Base-by-base conservation (phyloP, 1,284 basidiomycete species). In the Ustilago sp. region DNA sequence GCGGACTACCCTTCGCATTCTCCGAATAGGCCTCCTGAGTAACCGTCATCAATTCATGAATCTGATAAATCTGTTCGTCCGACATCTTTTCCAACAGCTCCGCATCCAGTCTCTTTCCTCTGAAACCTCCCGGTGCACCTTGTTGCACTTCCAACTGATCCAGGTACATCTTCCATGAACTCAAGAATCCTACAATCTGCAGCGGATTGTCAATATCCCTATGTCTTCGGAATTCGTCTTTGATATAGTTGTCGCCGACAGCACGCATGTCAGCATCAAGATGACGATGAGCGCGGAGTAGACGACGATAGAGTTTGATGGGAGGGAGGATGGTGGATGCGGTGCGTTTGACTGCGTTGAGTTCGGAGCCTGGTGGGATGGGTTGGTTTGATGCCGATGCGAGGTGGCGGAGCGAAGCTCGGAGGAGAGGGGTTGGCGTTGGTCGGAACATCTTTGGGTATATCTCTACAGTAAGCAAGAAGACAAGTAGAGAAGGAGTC, bases 21-120 rank as follows among this genome's bases (percentile, higher is more conserved):
- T 76, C 66, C 12, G 83, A 82, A 43, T 82, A 85, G 1, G 77
- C 71, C 54, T 82, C 79, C n/a, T 71, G 59, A 0, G 83, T 76
- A 0, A 80, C 82, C 1, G 68, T 74, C 77, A 84, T 83, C 35
- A 86, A 63, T 57, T 86, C 85, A 63, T 85, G 83, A 28, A 86
- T 74, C 70, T 86, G 85, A 41, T 84, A 82, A n/a, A 86, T 78
- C 79, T 86, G 85, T 68, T 86, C 84, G 41, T 85, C 81, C 3
- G 84, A 85, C 54, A 86, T 70, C 73, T 80, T 81, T 17, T 83
- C 81, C 17, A 83, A 57, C 43, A 83, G 52, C 32, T 69, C 63
- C 13, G 80, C 60, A 43, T 83, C 80, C 15, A 85, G 50, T 11
- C 79, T 56, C 35, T 75, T 52, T 0, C 83, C 82, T 6, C 70